Percentiles rank a stretch among this genome's conserved stretches.
These are phyloP conservation scores for Kitagawia praeruptora DNA, from an alignment of 129 eudicot genomes.

Conservation along the genomic window DNA sequence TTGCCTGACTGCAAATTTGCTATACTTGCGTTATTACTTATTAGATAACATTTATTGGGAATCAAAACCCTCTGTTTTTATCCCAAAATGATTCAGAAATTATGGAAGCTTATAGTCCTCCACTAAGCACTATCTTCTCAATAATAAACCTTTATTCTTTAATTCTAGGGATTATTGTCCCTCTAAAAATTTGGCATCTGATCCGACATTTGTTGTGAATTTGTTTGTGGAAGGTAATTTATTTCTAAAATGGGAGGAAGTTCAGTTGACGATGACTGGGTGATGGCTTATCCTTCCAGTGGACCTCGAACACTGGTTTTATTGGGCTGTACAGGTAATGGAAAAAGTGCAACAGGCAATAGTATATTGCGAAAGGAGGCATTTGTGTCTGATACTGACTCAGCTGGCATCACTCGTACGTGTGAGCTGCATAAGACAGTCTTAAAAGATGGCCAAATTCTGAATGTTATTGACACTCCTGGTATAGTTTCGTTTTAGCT, in stretches of 20 bases:
- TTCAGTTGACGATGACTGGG: constrained; percentile 79
- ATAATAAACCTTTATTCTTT: background rate
- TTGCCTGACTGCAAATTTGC: background rate
- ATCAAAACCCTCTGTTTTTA: background rate
- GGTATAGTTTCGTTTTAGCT: constrained; percentile 29
- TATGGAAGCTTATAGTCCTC: no score
- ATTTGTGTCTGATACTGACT: constrained; percentile 48
- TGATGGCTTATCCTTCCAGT: constrained; percentile 41
- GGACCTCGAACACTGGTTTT: constrained; percentile 43
- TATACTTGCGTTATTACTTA: background rate
- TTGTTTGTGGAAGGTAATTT: background rate
- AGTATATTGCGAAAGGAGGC: constrained; percentile 54
- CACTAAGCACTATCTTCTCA: background rate
- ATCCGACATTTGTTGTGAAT: background rate
- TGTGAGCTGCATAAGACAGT: constrained; percentile 58
- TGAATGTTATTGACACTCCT: constrained; percentile 89
- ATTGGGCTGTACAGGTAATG: constrained; percentile 85
- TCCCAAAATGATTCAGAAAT: background rate
- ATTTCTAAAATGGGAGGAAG: constrained; percentile 68
- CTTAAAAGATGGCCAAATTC: constrained; percentile 56
- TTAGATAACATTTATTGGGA: background rate
- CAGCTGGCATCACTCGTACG: constrained; percentile 73
- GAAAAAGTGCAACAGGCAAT: constrained; percentile 95
- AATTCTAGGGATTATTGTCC: background rate
- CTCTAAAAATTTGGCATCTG: background rate